These are phyloP conservation scores for Sequoia sempervirens DNA, from an alignment of 75 land plant genomes.

Conservation along the genomic window DNA sequence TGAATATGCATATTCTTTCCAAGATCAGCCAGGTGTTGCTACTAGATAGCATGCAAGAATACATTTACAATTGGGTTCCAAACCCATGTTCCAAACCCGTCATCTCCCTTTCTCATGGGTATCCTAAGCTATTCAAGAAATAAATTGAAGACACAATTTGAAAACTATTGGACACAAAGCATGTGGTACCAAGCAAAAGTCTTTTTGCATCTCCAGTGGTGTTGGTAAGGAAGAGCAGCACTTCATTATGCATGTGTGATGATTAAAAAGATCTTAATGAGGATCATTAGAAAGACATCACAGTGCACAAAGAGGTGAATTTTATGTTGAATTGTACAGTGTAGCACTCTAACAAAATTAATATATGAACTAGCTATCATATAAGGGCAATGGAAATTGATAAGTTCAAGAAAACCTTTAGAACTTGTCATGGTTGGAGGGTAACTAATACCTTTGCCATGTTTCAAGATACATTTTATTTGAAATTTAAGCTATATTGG, in stretches of 20 bases:
- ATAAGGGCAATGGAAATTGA: not conserved
- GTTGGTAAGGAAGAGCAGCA: not conserved
- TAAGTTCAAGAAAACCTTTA: too few relatives aligned
- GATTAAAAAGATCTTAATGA: too few relatives aligned
- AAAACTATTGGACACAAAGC: not conserved
- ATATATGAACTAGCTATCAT: not conserved
- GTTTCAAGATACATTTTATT: too few relatives aligned
- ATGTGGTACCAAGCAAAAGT: not conserved
- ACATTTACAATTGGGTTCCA: not conserved
- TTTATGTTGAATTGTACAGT: not conserved
- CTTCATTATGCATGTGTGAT: not conserved
- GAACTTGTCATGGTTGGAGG: not conserved
- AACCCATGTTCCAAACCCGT: not conserved
- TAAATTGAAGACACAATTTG: too few relatives aligned
- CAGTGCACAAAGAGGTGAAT: not conserved
- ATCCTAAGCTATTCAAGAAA: not conserved
- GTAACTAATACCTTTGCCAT: too few relatives aligned
- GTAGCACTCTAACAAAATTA: not conserved
- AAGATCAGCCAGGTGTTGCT: not conserved
- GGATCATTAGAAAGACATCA: too few relatives aligned
- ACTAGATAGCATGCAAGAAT: not conserved
- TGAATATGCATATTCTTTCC: not conserved
- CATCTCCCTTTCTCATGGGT: not conserved
- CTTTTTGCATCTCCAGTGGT: not conserved
- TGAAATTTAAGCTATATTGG: too few relatives aligned